Percentiles rank a stretch among this genome's conserved stretches.
phyloP scores from a whole-genome alignment of 179 eudicot species.

The Actinidia arguta region DNA sequence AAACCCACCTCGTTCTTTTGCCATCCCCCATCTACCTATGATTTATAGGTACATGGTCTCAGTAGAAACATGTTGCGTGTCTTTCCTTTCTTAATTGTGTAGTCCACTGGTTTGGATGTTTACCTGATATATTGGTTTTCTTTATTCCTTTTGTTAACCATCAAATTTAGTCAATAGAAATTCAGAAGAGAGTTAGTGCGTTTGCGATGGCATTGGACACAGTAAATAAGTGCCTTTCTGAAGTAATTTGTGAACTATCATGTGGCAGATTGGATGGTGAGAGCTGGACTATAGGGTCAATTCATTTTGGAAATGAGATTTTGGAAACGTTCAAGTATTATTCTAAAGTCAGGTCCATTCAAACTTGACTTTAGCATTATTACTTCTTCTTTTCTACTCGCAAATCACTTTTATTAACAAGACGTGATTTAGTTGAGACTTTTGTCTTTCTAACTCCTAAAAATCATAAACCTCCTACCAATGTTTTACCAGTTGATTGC shows the following conservation, averaged over 20 bases:
- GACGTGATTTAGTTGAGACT: not conserved
- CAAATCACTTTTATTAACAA: not conserved
- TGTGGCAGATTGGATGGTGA: slow-evolving; percentile 95
- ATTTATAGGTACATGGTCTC: not conserved
- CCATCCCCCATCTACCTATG: not conserved
- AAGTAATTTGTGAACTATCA: slow-evolving; percentile 85
- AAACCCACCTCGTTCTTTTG: not conserved
- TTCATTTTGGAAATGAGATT: slow-evolving; percentile 93
- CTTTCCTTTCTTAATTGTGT: not conserved
- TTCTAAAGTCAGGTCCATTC: slow-evolving; percentile 72
- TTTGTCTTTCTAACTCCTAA: slow-evolving; percentile 3
- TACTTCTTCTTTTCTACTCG: not conserved
- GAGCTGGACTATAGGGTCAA: slow-evolving; percentile 78
- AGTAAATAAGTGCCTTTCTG: slow-evolving; percentile 95
- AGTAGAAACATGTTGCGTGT: not conserved
- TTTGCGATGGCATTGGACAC: too few species aligned
- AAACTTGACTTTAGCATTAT: slow-evolving; percentile 6
- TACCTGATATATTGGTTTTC: not conserved
- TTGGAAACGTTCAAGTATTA: slow-evolving; percentile 76
- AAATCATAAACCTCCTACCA: not conserved
- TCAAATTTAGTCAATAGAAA: slow-evolving; percentile 75
- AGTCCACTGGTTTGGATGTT: not conserved
- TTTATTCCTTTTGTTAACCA: not conserved
- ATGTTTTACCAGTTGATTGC: slow-evolving; percentile 7
- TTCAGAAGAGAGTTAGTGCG: slow-evolving; percentile 93